Percentiles rank a stretch among this genome's conserved stretches.
phyloP scores from a whole-genome alignment of 2,329 filamentous ascomycete species.

The Alternaria longipes region DNA sequence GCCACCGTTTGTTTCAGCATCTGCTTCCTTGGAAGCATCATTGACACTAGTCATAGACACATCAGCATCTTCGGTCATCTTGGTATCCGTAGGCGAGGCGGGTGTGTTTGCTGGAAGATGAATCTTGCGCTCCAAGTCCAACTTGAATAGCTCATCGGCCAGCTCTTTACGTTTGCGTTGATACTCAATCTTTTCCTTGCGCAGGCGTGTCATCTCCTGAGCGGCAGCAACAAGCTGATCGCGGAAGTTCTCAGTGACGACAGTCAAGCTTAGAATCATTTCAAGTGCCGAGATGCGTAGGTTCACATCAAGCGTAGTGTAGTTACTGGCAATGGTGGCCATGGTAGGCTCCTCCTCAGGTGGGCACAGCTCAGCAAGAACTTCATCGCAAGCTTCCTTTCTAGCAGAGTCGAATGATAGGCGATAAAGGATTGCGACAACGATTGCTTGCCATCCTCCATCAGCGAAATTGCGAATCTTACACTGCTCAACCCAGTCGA shows the following conservation, averaged over 20 bases:
- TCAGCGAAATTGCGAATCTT: slow-evolving; percentile 84
- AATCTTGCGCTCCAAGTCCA: slow-evolving; percentile 78
- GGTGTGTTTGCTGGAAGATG: slow-evolving; percentile 77
- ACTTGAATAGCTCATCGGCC: slow-evolving; percentile 73
- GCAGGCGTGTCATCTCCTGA: slow-evolving; percentile 91
- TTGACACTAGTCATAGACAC: slow-evolving; percentile 61
- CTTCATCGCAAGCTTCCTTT: slow-evolving; percentile 76
- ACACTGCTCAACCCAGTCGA: slow-evolving; percentile 86
- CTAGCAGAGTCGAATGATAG: slow-evolving; percentile 78
- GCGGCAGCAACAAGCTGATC: slow-evolving; percentile 91
- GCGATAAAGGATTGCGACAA: slow-evolving; percentile 86
- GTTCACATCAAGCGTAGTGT: slow-evolving; percentile 82
- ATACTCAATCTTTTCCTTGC: slow-evolving; percentile 94
- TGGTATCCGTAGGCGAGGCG: slow-evolving; percentile 63
- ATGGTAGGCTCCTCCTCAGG: slow-evolving; percentile 76
- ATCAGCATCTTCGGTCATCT: slow-evolving; percentile 65
- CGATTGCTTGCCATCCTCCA: slow-evolving; percentile 90
- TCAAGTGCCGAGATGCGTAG: slow-evolving; percentile 81
- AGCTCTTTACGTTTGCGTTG: slow-evolving; percentile 77
- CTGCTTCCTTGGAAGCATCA: slow-evolving; percentile 73
- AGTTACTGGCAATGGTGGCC: slow-evolving; percentile 77
- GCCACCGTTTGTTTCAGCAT: slow-evolving; percentile 75
- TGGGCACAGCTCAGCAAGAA: slow-evolving; percentile 84
- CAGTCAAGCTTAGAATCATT: slow-evolving; percentile 83
- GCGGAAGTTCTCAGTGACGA: slow-evolving; percentile 85